A percentile compares a stretch with the other conserved stretches of the same genome.
These are phyloP conservation scores for Sclerotinia spermophila DNA, from an alignment of 2,329 filamentous ascomycete species.

Conservation along the genomic window DNA sequence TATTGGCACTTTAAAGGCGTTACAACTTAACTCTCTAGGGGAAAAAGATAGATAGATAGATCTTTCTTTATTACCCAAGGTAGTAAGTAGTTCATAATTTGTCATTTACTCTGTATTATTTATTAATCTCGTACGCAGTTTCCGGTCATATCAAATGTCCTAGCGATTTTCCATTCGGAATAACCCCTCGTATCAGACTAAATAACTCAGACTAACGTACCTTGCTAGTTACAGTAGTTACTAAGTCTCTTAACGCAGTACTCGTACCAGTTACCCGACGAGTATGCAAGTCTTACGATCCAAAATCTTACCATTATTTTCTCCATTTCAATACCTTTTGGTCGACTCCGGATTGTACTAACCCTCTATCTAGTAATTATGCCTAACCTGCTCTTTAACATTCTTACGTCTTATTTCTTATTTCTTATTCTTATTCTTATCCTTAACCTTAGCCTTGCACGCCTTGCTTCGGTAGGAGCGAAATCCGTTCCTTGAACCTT, in stretches of 20 bases:
- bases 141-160: not conserved
- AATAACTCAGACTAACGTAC: too few species aligned
- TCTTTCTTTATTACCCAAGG: not conserved
- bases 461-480: slow-evolving; percentile 12
- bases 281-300: not conserved
- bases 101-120: too few species aligned
- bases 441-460: too few species aligned
- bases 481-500: not conserved
- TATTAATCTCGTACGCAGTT: too few species aligned
- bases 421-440: slow-evolving; percentile 4
- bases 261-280: not conserved
- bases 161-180: not conserved
- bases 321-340: not conserved
- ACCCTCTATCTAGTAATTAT: not conserved
- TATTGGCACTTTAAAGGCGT: not conserved
- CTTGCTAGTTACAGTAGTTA: too few species aligned
- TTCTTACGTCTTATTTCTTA: slow-evolving; percentile 2
- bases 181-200: not conserved
- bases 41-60: too few species aligned
- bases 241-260: not conserved
- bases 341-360: not conserved
- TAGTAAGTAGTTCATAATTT: too few species aligned
- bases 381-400: not conserved
- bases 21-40: not conserved
- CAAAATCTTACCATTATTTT: not conserved